Evolutionary conservation across 306 rosid genomes (phyloP).

Genomic region (Corylus heterophylla): DNA sequence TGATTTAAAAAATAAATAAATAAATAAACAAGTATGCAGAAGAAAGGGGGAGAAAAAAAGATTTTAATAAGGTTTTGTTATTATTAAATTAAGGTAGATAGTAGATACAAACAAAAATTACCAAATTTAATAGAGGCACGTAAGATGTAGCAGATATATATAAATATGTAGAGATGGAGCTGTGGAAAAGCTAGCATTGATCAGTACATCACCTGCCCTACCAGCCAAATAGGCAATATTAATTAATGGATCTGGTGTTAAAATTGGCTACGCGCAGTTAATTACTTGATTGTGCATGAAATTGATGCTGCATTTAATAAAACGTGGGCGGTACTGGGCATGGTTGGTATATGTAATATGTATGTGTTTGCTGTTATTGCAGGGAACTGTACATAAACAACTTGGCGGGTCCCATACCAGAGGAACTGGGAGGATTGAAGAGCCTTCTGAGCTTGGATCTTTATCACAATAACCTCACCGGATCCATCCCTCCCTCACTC

Average conservation of each 20-base stretch:
- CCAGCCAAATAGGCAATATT: too few species aligned
- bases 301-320: not conserved
- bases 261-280: not conserved
- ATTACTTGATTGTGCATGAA: not conserved
- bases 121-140: not conserved
- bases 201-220: too few species aligned
- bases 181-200: too few species aligned
- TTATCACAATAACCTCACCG: slow-evolving; percentile 70
- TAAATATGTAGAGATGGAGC: too few species aligned
- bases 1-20: not conserved
- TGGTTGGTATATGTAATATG: slow-evolving; percentile 1
- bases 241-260: not conserved
- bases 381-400: slow-evolving; percentile 79
- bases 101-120: not conserved
- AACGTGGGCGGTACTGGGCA: not conserved
- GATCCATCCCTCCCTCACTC: slow-evolving; percentile 60
- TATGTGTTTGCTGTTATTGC: not conserved
- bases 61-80: not conserved
- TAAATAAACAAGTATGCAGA: not conserved
- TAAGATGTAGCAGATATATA: not conserved
- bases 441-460: slow-evolving; percentile 82
- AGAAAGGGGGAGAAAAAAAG: not conserved
- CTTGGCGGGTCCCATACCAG: slow-evolving; percentile 68
- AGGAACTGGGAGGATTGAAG: slow-evolving; percentile 65
- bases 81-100: not conserved